Evolutionary conservation across 1,139 yeast species (phyloP).

Genomic region (Hanseniaspora sp.): DNA sequence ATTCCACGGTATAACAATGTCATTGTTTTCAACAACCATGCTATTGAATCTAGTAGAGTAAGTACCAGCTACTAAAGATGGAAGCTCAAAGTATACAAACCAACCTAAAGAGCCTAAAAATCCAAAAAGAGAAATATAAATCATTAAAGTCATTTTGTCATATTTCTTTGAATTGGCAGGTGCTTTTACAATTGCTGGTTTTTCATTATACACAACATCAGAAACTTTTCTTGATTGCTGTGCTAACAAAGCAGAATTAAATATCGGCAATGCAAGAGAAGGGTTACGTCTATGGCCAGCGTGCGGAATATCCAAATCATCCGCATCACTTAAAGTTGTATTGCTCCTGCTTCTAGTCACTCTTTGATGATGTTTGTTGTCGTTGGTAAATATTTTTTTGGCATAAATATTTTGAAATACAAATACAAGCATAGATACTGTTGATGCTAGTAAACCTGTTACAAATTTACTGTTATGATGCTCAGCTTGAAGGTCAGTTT

Average conservation of each 20-base stretch:
- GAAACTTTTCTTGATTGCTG: slow-evolving; percentile 4
- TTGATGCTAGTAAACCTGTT: slow-evolving; percentile 65
- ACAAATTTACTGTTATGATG: slow-evolving; percentile 33
- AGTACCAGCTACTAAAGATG: slow-evolving; percentile 22
- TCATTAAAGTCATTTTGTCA: slow-evolving; percentile 77
- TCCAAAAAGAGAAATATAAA: slow-evolving; percentile 76
- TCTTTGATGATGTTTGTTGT: slow-evolving; percentile 20
- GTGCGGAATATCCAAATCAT: slow-evolving; percentile 13
- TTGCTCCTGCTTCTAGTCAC: slow-evolving; percentile 18
- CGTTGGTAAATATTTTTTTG: slow-evolving; percentile 63
- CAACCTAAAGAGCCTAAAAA: slow-evolving; percentile 69
- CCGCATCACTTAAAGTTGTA: slow-evolving; percentile 17
- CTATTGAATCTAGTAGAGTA: slow-evolving; percentile 14
- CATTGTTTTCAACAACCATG: slow-evolving; percentile 18
- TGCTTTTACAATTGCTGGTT: neutral
- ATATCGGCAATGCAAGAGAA: slow-evolving; percentile 11
- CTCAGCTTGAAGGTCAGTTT: slow-evolving; percentile 18
- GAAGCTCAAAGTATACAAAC: slow-evolving; percentile 59
- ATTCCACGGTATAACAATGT: slow-evolving; percentile 30
- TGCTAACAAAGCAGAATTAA: neutral
- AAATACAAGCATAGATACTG: slow-evolving; percentile 71
- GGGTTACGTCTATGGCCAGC: slow-evolving; percentile 2
- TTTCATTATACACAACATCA: neutral
- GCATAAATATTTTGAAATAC: slow-evolving; percentile 90
- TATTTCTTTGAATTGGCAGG: slow-evolving; percentile 29